A percentile compares a stretch with the other conserved stretches of the same genome.
Conservation (phyloP, 83 land plant species). For the Diphasiastrum complanatum region DNA sequence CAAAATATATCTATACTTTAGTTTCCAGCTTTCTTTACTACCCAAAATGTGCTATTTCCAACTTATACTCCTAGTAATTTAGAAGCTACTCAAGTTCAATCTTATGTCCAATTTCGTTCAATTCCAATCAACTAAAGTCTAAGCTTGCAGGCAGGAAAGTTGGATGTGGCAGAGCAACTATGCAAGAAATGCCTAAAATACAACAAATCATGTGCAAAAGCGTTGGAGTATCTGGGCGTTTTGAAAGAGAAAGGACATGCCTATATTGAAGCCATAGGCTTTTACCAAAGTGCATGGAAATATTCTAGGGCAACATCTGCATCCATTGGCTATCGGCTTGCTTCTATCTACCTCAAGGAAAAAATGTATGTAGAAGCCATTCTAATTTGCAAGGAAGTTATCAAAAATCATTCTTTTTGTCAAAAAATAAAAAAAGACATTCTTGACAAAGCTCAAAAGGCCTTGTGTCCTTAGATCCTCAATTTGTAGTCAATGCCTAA, state of each 20-base stretch:
- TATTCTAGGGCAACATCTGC: conserved; percentile 18
- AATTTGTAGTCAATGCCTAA: too few relatives aligned
- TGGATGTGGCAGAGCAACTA: conserved; percentile 27
- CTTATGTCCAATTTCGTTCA: too few relatives aligned
- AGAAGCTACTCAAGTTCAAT: too few relatives aligned
- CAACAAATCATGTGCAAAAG: conserved; percentile 27
- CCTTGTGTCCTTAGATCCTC: too few relatives aligned
- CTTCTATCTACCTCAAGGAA: conserved; percentile 21
- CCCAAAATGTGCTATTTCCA: too few relatives aligned
- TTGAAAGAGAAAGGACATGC: conserved; percentile 28
- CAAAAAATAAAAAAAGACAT: conserved; percentile 25
- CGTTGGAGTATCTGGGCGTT: conserved; percentile 27
- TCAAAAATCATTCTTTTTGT: conserved; percentile 10
- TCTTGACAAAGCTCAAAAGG: conserved; percentile 33
- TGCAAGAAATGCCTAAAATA: conserved; percentile 31
- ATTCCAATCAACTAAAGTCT: too few relatives aligned
- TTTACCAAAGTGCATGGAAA: conserved; percentile 30
- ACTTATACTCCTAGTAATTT: too few relatives aligned
- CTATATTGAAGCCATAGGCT: conserved; percentile 18
- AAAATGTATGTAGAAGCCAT: conserved; percentile 31
- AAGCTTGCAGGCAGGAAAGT: conserved; percentile 23
- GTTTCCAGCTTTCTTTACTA: too few relatives aligned
- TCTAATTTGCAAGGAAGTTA: conserved; percentile 19
- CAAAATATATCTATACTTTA: too few relatives aligned
- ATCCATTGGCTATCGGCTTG: conserved; percentile 27